Base-by-base conservation (phyloP, 148 eudicot species). In the Rhododendron mucronatum region DNA sequence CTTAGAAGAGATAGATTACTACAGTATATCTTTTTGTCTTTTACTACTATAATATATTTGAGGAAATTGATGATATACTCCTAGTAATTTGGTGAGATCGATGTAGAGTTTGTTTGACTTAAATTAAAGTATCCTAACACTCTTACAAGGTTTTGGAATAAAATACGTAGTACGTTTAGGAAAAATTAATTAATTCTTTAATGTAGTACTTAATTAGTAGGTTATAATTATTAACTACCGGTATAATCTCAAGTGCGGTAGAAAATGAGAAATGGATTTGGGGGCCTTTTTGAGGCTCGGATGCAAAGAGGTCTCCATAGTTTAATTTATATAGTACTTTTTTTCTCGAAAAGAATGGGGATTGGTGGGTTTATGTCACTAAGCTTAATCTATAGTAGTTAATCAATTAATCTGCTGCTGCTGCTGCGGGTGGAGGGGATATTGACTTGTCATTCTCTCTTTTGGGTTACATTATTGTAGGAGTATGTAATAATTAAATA, bases 381-480 rank as follows among this genome's bases (percentile, higher is more conserved):
- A 57, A 67, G n/a, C 57, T 20, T n/a, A 63, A n/a, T 83, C 23
- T 47, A 44, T 65, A 0, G 2, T 63, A 28, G 20, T 14, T 44
- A 59, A 21, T 21, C 30, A 71, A 73, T 41, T 44, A 57, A 47
- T 21, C 50, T 41, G 1, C 45, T 41, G 44, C 44, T 39, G 69
- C 44, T 47, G 81, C 20, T 81, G 71, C n/a, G 55, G 55, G 59
- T 86, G 81, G 80, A 45, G 84, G 39, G 21, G n/a, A 61, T 57
- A 51, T 85, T 85, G 87, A 78, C 67, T 65, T 59, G 57, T 74
- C 76, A 65, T 45, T 83, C 20, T 26, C 57, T 65, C 28, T 65
- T 23, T 83, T 78, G 28, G 3, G 28, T 5, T 21, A 65, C 44
- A 41, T 55, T 59, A 35, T 35, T 41, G 6, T 41, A 41, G 44